Base-by-base conservation (phyloP, 2,329 filamentous ascomycete species). In the Byssochlamys sp. region DNA sequence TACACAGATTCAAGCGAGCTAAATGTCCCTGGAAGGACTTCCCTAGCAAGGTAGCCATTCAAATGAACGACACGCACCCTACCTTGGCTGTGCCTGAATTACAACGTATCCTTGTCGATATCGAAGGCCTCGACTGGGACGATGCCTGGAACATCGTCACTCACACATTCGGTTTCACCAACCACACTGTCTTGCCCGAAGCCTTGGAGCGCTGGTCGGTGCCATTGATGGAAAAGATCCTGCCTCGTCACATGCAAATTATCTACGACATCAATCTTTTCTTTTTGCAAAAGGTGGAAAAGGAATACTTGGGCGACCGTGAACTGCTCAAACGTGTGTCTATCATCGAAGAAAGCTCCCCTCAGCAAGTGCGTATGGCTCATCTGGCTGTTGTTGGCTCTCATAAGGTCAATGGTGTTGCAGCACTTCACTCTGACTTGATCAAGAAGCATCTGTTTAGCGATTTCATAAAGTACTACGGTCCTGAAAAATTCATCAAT, bases 401-500 rank as follows among this genome's bases (percentile, higher is more conserved):
- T 33, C 94, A 97, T 84, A 99, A 97, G 80, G 91, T 99, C 78
- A 99, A 99, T 66, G 94, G 94, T 72, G 94, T 99, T 39, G 94
- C 94, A 33, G 94, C 99, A 77, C 78, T 99, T 62, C 94, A 99
- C 77, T 99, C 94, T 0, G 94, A 99, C 71, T 81, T 99, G 58
- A 96, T 99, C 80, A 94, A 94, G 80, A n/a, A n/a, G 95, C 91
- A 0, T 99, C 94, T n/a, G 95, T 99, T 65, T 97, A 99, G 84
- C 96, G 94, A 99, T 73, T 99, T 99, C 74, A 92, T 99, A n/a
- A 59, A 83, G 85, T 66, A 90, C 99, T 99, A 94, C 67, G 94
- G 94, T 2, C 87, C 88, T 0, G 94, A 99, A 80, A 96, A 96
- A 75, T 99, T 99, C 75, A 95, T 89, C 58, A 99, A 99, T 67